Base-by-base conservation (phyloP, 345 rosid species). In the Euphorbia pulcherrima region DNA sequence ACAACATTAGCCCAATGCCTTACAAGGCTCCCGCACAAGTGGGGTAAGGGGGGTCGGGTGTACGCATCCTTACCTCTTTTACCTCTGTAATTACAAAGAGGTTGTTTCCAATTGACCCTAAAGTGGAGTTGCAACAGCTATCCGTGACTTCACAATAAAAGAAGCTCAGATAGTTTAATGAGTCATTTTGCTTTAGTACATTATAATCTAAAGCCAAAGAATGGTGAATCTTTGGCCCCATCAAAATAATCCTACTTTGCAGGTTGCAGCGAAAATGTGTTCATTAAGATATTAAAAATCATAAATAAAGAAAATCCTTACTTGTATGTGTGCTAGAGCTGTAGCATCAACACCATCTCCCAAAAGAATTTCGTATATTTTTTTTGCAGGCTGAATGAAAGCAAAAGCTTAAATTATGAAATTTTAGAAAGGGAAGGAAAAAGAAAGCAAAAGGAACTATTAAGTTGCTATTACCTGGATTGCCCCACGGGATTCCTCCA, bases 401-500 rank as follows among this genome's bases (percentile, higher is more conserved):
- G 66, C 18, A 74, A 61, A 72, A 72, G 68, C 75, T 67, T 41
- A 63, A 14, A 65, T 52, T 69, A 60, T 67, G 47, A 53, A 50
- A n/a, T n/a, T 4, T 4, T 4, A 41, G 29, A 39, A 71, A 69
- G 28, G 56, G 67, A 50, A 13, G 71, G 59, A 35, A 41, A 59
- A 58, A 13, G 10, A 8, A 8, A 29, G 64, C 29, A 29, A 28
- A 23, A 39, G 60, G 50, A 40, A 17, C 28, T 44, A 44, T 12
- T 11, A 52, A 29, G 69, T 35, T 71, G 67, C 33, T 27, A 59
- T 62, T 69, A 85, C 97, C 86, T 78, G 88, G 40, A 86, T 77
- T 68, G 94, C 91, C 72, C 98, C 97, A 63, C 84, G 90, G 68
- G 97, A 85, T 84, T 90, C 98, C 84, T 93, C 97, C 78, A 89